Evolutionary conservation across 345 rosid species (phyloP).

Genomic region (Gossypium thurberi): DNA sequence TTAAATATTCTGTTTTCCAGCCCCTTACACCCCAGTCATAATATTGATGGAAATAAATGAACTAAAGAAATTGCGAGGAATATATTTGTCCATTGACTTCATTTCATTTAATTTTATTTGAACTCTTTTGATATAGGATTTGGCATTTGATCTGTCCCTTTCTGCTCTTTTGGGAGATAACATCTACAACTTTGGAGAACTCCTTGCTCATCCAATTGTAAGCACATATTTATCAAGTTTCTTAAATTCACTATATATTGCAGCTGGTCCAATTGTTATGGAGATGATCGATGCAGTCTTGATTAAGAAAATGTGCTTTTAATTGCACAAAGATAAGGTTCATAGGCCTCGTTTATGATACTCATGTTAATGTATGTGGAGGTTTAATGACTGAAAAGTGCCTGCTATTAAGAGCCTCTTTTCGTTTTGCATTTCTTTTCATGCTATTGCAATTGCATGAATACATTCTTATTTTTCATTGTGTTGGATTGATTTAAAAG

Average conservation of each 20-base stretch:
- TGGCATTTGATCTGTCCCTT: slow-evolving; percentile 96
- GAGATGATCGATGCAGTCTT: not conserved
- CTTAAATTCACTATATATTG: not conserved
- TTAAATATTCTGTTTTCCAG: not conserved
- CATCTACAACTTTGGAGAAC: slow-evolving; percentile 97
- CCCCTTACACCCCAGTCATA: not conserved
- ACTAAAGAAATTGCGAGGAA: not conserved
- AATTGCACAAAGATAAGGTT: not conserved
- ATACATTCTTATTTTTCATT: not conserved
- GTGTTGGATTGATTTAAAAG: not conserved
- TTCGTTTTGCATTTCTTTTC: not conserved
- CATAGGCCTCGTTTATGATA: not conserved
- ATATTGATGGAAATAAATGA: not conserved
- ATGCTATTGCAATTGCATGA: not conserved
- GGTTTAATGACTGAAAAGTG: not conserved
- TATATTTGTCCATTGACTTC: not conserved
- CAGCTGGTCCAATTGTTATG: not conserved
- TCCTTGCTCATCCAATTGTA: slow-evolving; percentile 98
- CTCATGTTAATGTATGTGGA: not conserved
- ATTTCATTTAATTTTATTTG: not conserved
- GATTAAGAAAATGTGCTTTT: not conserved
- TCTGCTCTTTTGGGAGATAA: slow-evolving; percentile 98
- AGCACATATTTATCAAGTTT: slow-evolving; percentile 24
- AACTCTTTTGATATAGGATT: slow-evolving; percentile 47
- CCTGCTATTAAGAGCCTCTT: not conserved